Evolutionary conservation across 495 filamentous ascomycete genomes (phyloP).

Genomic region (Tuber aestivum): DNA sequence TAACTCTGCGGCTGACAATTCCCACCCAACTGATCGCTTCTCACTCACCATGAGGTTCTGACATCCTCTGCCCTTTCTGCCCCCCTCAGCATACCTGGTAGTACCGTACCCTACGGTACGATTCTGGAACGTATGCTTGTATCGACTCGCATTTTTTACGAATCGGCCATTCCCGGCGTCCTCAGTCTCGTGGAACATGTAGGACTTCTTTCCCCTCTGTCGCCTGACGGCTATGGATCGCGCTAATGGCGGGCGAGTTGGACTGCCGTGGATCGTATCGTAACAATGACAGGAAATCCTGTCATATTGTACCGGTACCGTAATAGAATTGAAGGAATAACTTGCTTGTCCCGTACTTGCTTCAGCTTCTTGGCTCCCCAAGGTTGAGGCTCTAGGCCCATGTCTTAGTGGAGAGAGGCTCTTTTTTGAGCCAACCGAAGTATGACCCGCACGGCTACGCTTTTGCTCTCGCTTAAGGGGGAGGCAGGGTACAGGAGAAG

Average conservation of each 20-base stretch:
- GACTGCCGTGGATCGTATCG: background rate
- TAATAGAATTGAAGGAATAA: too few species aligned
- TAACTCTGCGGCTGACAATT: background rate
- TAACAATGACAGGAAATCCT: background rate
- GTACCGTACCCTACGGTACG: background rate
- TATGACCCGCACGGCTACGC: background rate
- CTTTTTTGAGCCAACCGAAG: background rate
- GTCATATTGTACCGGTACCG: background rate
- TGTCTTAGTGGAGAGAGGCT: background rate
- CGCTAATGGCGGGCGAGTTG: background rate
- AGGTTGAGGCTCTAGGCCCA: background rate
- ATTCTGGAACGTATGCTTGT: background rate
- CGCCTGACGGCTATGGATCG: background rate
- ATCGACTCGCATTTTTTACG: background rate
- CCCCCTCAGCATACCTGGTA: background rate
- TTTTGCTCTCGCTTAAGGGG: background rate
- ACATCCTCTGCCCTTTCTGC: background rate
- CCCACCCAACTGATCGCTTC: background rate
- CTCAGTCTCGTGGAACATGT: background rate
- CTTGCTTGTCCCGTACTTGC: too few species aligned
- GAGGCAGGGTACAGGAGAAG: background rate
- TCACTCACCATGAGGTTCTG: background rate
- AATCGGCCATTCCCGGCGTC: background rate
- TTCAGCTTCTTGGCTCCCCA: background rate
- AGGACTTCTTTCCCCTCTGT: background rate